Percentiles rank a stretch among this genome's conserved stretches.
phyloP scores from a whole-genome alignment of 2,329 filamentous ascomycete genomes.

The Penicillium sp. region DNA sequence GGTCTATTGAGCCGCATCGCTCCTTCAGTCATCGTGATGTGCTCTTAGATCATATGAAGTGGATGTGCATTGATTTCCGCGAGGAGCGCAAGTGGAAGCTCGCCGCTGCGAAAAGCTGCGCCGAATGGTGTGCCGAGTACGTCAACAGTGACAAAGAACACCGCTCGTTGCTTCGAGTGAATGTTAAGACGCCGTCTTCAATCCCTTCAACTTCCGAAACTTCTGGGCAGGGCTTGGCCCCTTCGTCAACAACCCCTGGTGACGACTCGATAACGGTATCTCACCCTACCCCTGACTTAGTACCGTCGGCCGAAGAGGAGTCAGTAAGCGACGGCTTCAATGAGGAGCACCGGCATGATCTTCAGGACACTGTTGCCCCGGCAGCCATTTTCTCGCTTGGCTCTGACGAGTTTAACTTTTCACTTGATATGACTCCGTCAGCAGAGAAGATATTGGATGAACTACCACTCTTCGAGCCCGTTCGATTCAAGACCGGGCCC shows the following conservation, averaged over 20 bases:
- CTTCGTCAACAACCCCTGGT: slow-evolving; percentile 30
- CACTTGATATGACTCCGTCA: slow-evolving; percentile 65
- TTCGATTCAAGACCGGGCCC: slow-evolving; percentile 49
- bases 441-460: slow-evolving; percentile 73
- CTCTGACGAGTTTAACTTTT: slow-evolving; percentile 74
- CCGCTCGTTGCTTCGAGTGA: slow-evolving; percentile 62
- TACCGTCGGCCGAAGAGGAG: slow-evolving; percentile 59
- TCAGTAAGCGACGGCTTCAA: slow-evolving; percentile 44
- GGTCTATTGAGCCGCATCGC: slow-evolving; percentile 71
- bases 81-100: slow-evolving; percentile 94
- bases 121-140: slow-evolving; percentile 79
- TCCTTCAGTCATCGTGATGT: slow-evolving; percentile 78
- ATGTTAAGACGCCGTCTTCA: slow-evolving; percentile 34
- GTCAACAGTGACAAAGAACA: slow-evolving; percentile 59
- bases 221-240: slow-evolving; percentile 23
- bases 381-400: slow-evolving; percentile 78
- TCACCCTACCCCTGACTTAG: slow-evolving; percentile 61
- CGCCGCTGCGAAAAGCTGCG: slow-evolving; percentile 70
- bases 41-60: slow-evolving; percentile 84
- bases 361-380: slow-evolving; percentile 50
- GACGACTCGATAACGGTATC: slow-evolving; percentile 28
- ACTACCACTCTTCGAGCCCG: slow-evolving; percentile 70
- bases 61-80: slow-evolving; percentile 95
- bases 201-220: slow-evolving; percentile 21
- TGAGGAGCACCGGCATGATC: slow-evolving; percentile 40